A percentile compares a stretch with the other conserved stretches of the same genome.
Evolutionary conservation across 2,329 filamentous ascomycete genomes (phyloP).

Genomic region (Ophiostoma tasmaniense): DNA sequence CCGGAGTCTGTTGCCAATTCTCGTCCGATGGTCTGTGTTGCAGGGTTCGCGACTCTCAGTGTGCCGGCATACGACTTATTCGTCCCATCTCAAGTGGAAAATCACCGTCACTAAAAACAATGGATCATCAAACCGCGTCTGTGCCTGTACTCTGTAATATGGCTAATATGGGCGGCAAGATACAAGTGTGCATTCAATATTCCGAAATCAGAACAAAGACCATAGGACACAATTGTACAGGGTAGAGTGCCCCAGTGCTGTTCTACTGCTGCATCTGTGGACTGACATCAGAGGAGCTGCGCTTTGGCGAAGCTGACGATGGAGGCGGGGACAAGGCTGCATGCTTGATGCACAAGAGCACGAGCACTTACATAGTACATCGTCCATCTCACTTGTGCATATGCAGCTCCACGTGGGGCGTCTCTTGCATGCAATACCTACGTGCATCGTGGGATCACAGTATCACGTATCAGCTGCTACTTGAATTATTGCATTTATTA

Average conservation of each 20-base stretch:
- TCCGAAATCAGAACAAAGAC: too few species aligned
- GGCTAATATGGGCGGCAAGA: neutral
- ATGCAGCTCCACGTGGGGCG: neutral
- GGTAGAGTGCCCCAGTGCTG: neutral
- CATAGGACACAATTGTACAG: too few species aligned
- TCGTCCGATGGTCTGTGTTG: neutral
- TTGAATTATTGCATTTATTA: neutral
- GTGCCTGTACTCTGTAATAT: neutral
- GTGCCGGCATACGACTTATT: neutral
- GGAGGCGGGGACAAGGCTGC: constrained; percentile 1
- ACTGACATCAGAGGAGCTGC: neutral
- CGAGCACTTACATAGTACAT: neutral
- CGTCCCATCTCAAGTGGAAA: neutral
- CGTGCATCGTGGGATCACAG: neutral
- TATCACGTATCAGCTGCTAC: neutral
- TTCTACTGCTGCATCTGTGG: neutral
- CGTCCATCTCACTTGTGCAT: neutral
- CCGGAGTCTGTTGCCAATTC: neutral
- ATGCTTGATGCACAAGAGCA: neutral
- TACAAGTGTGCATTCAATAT: too few species aligned
- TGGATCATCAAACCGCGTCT: neutral
- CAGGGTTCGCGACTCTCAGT: neutral
- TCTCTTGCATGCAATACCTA: neutral
- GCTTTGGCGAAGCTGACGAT: neutral
- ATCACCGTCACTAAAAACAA: neutral